Base-by-base conservation (phyloP, 2,329 filamentous ascomycete species). In the Cladorrhinum sp. region DNA sequence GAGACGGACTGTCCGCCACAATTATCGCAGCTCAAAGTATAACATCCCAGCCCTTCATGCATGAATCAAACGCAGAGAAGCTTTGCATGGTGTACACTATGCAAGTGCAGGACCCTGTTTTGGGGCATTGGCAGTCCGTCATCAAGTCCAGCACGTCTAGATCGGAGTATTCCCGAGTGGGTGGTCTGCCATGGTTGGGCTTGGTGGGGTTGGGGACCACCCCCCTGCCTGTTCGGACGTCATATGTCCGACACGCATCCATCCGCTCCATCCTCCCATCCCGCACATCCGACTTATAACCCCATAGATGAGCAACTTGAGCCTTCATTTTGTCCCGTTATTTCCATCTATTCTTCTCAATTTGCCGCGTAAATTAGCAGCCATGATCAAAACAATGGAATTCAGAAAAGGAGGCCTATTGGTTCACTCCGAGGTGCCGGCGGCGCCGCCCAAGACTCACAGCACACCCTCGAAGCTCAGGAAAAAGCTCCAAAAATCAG, bases 401-500 rank as follows among this genome's bases (percentile, higher is more conserved):
- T 56, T 53, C 20, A 66, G 4, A 18, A 45, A 62, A 41, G 64
- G 61, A n/a, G 32, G 57, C 58, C 57, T 63, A 63, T 68, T 70
- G 66, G 64, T 62, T 45, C 62, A 64, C 13, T 59, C 64, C 24
- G 58, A 56, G 8, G 59, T 53, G 2, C 57, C 60, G 22, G 58
- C 57, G 8, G 59, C 54, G 2, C 57, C 60, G 22, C 55, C 50
- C 54, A 68, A 67, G 62, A 41, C 61, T 8, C 63, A 55, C 41
- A 16, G 49, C 25, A 16, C 61, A 27, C 58, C 55, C 12, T 65
- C 67, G 0, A 71, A 65, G 56, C 65, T 71, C 51, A 70, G 72
- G 49, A 71, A 67, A 50, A 74, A 72, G 66, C 69, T 75, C 22
- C 73, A 73, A 29, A 76, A 75, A 55, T 48, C 58, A 32, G 56